Percentiles rank a stretch among this genome's conserved stretches.
Evolutionary conservation across 345 rosid genomes (phyloP).

Genomic region (Ailanthus altissimus): DNA sequence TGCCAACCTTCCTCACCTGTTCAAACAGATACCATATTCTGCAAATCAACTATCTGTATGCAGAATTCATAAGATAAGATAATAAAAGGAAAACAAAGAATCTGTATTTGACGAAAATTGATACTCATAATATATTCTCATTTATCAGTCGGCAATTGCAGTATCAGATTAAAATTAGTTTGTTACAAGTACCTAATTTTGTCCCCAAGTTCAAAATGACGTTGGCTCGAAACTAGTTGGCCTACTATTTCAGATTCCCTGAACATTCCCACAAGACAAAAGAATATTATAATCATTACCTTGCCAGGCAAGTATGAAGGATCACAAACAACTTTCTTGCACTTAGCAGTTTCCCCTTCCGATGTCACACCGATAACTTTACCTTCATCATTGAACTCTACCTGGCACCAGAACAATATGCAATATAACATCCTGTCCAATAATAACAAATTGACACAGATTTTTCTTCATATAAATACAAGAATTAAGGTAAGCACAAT

Average conservation of each 20-base stretch:
- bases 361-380: conserved; percentile 89
- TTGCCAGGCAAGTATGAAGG: conserved; percentile 87
- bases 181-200: background rate
- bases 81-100: background rate
- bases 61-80: background rate
- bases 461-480: background rate
- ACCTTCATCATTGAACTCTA: conserved; percentile 85
- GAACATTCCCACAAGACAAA: background rate
- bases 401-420: conserved; percentile 48
- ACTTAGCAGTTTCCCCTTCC: conserved; percentile 97
- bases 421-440: conserved; percentile 13
- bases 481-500: background rate
- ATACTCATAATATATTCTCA: background rate
- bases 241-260: background rate
- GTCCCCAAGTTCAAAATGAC: background rate
- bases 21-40: conserved; percentile 22
- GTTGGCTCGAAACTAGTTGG: background rate
- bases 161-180: background rate
- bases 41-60: conserved; percentile 14
- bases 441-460: background rate
- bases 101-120: background rate
- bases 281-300: conserved; percentile 43
- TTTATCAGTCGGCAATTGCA: background rate
- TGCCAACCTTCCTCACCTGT: conserved; percentile 84
- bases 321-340: conserved; percentile 97